phyloP scores from a whole-genome alignment of 2,329 filamentous ascomycete genomes.

The Helicocarpus griseus region DNA sequence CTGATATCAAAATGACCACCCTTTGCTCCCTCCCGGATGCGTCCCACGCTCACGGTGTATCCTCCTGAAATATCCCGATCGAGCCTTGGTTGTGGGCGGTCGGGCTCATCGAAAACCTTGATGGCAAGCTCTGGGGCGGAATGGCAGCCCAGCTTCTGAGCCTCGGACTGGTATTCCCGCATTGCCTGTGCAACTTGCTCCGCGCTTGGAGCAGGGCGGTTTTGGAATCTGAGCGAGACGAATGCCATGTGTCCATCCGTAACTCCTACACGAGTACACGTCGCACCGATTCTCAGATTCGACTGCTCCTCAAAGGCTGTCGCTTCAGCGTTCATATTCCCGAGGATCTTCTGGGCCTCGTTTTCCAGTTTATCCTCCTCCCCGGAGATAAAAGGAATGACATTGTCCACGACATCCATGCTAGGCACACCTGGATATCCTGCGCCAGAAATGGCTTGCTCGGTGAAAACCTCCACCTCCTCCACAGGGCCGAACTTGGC shows the following conservation, averaged over 20 bases:
- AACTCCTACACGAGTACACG: conserved; percentile 91
- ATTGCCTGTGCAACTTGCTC: conserved; percentile 71
- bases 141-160: conserved; percentile 71
- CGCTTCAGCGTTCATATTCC: conserved; percentile 57
- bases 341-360: conserved; percentile 91
- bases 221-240: conserved; percentile 74
- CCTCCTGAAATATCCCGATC: conserved; percentile 78
- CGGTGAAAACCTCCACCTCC: conserved; percentile 76
- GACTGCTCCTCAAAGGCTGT: conserved; percentile 70
- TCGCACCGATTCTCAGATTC: conserved; percentile 66
- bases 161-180: conserved; percentile 72
- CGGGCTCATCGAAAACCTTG: conserved; percentile 77
- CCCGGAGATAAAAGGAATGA: conserved; percentile 84
- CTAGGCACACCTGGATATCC: conserved; percentile 62
- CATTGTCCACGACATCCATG: conserved; percentile 95
- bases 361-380: conserved; percentile 96
- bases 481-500: conserved; percentile 70
- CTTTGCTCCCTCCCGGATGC: conserved; percentile 68
- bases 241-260: conserved; percentile 94
- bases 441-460: conserved; percentile 89
- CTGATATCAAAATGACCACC: conserved; percentile 88
- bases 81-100: conserved; percentile 82
- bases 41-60: conserved; percentile 84
- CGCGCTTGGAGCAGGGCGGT: conserved; percentile 61
- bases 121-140: conserved; percentile 77